Conservation (phyloP, 2,329 filamentous ascomycete species). For the Trichoderma citrinoviride region DNA sequence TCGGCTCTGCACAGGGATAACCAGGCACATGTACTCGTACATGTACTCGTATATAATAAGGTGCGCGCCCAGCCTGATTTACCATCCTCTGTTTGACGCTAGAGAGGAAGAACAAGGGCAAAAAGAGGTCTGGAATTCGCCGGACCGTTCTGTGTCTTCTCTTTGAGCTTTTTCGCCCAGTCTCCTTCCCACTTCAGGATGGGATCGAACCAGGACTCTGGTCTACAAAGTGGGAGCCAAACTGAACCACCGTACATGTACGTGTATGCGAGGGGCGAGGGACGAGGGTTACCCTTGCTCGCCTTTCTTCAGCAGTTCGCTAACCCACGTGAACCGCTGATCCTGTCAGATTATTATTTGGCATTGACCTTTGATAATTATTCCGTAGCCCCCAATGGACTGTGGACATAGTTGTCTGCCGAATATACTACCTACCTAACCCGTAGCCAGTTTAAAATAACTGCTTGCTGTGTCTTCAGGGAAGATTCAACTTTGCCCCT, state of each 20-base stretch:
- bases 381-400: too few species aligned
- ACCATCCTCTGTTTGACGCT: neutral
- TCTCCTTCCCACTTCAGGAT: neutral
- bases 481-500: too few species aligned
- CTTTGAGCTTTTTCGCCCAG: neutral
- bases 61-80: constrained; percentile 5
- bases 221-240: neutral
- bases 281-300: neutral
- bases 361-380: neutral
- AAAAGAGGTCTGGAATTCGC: neutral
- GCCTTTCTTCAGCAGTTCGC: neutral
- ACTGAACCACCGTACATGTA: neutral
- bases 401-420: too few species aligned
- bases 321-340: constrained; percentile 10
- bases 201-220: neutral
- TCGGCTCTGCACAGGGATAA: too few species aligned
- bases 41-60: neutral
- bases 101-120: neutral
- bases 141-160: neutral
- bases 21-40: too few species aligned
- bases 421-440: neutral
- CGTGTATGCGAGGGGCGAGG: neutral
- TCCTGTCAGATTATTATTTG: neutral
- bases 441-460: neutral
- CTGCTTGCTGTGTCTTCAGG: too few species aligned